Percentiles rank a stretch among this genome's conserved stretches.
These are phyloP conservation scores for Vigna mungo DNA, from an alignment of 306 rosid genomes.

Conservation along the genomic window DNA sequence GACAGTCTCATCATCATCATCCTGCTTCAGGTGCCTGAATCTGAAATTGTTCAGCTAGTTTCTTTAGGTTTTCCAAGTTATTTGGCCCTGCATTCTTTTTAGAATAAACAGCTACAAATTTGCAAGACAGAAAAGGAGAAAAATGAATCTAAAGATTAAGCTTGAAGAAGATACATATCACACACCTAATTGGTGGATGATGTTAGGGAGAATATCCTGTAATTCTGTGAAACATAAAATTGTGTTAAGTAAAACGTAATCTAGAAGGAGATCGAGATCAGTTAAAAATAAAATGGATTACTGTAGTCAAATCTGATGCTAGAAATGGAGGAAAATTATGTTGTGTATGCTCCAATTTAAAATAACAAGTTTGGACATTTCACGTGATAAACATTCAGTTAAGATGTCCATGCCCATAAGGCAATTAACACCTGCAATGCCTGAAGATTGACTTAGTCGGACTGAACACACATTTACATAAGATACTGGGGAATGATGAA, in stretches of 20 bases:
- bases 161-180: not conserved
- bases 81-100: conserved; percentile 68
- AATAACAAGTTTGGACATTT: not conserved
- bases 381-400: not conserved
- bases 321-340: not conserved
- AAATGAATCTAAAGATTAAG: not conserved
- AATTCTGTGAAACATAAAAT: conserved; percentile 62
- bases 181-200: conserved; percentile 82
- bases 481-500: not conserved
- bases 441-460: not conserved
- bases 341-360: not conserved
- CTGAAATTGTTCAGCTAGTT: conserved; percentile 85
- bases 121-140: not conserved
- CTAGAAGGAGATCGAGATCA: not conserved
- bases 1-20: conserved; percentile 75
- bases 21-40: conserved; percentile 78
- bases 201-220: conserved; percentile 90
- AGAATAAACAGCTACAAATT: not conserved
- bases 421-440: not conserved
- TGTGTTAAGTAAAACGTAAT: not conserved
- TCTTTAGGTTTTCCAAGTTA: conserved; percentile 86
- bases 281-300: not conserved
- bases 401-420: not conserved
- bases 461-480: not conserved
- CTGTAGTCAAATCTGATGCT: not conserved